Conservation (phyloP, 495 filamentous ascomycete species). For the Barbatosphaeria neglecta region DNA sequence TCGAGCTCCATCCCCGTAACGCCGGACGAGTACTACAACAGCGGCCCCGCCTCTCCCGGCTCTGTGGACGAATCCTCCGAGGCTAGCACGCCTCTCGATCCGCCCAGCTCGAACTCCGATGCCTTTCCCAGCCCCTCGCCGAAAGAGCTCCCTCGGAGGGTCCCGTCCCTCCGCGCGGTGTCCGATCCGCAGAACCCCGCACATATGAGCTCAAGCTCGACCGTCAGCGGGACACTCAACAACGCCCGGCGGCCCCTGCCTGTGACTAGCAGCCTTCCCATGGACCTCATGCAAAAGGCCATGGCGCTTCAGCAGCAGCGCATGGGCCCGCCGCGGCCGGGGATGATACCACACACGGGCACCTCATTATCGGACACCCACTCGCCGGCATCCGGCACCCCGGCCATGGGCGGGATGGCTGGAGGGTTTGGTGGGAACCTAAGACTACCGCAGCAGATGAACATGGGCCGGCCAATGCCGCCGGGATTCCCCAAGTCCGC, state of each 20-base stretch:
- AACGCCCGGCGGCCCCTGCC: slow-evolving; percentile 31
- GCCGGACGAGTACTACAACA: slow-evolving; percentile 26
- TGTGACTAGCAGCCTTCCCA: slow-evolving; percentile 47
- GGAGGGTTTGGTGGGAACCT: slow-evolving; percentile 16
- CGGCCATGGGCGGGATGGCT: slow-evolving; percentile 3
- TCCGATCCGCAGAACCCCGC: slow-evolving; percentile 39
- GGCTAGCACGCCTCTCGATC: slow-evolving; percentile 33
- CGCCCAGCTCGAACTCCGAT: slow-evolving; percentile 22
- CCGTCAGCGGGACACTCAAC: slow-evolving; percentile 68
- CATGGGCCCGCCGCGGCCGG: slow-evolving; percentile 14
- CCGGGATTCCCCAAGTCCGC: slow-evolving; percentile 37
- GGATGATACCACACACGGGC: slow-evolving; percentile 1
- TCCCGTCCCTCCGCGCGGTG: slow-evolving; percentile 43
- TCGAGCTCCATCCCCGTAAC: slow-evolving; percentile 23
- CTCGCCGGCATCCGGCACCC: slow-evolving; percentile 2
- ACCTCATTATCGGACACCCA: not conserved
- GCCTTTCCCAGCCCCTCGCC: slow-evolving; percentile 7
- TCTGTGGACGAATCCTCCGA: slow-evolving; percentile 32
- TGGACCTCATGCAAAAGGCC: slow-evolving; percentile 74
- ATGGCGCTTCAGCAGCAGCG: slow-evolving; percentile 39
- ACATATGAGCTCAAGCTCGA: slow-evolving; percentile 63
- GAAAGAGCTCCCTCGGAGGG: slow-evolving; percentile 24
- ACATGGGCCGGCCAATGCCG: slow-evolving; percentile 25
- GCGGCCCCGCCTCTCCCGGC: slow-evolving; percentile 26
- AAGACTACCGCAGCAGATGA: slow-evolving; percentile 24